Conservation (phyloP, 1,284 basidiomycete species). For the Leccinum subatratum region DNA sequence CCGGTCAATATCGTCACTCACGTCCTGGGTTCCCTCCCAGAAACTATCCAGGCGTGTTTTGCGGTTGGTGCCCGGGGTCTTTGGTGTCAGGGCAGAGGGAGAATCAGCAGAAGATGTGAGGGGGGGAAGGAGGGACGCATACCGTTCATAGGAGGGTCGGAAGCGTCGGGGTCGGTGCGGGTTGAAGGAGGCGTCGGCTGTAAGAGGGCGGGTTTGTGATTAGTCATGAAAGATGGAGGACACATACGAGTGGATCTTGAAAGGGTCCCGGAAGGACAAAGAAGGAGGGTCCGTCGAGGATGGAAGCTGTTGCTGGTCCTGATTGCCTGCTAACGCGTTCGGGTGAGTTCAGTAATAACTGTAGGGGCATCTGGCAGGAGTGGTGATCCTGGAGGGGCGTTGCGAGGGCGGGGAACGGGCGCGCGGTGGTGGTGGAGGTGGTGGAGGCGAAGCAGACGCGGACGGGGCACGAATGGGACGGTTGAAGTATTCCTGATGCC, state of each 20-base stretch:
- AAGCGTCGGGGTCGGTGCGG: constrained; percentile 12
- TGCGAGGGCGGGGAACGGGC: constrained; percentile 36
- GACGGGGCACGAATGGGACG: constrained; percentile 46
- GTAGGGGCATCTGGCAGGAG: constrained; percentile 32
- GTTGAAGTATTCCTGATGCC: constrained; percentile 54
- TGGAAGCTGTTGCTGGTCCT: constrained; percentile 52
- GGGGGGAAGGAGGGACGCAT: constrained; percentile 9
- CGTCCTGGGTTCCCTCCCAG: constrained; percentile 62
- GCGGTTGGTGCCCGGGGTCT: constrained; percentile 45
- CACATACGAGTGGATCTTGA: constrained; percentile 15
- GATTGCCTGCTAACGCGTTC: constrained; percentile 30
- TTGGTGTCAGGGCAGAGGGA: constrained; percentile 24
- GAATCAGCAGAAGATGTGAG: constrained; percentile 8
- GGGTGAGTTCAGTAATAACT: constrained; percentile 20
- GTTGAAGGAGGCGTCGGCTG: constrained; percentile 10
- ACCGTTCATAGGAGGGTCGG: constrained; percentile 26
- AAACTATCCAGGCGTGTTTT: constrained; percentile 60
- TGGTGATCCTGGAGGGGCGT: constrained; percentile 24
- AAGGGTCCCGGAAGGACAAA: constrained; percentile 26
- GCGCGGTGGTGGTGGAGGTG: constrained; percentile 36
- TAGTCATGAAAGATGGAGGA: not conserved
- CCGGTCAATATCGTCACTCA: constrained; percentile 35
- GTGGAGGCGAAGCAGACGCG: constrained; percentile 52
- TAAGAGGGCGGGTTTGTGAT: not conserved
- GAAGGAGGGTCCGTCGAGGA: constrained; percentile 32